phyloP scores from a whole-genome alignment of 805 yeast species.

The Metschnikowia corniflorae region DNA sequence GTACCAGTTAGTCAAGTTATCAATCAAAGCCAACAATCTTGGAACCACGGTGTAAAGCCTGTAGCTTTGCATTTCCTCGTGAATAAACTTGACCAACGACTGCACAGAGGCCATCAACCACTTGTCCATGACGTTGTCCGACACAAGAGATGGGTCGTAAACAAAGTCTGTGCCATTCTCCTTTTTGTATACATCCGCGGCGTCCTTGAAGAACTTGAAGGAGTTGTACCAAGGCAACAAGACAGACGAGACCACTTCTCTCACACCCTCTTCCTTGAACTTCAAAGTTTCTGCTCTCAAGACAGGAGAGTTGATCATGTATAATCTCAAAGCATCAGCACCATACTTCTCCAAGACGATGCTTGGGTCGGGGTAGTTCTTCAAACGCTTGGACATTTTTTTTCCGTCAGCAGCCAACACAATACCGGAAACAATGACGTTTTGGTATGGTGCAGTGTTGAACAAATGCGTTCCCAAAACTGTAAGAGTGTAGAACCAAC shows the following conservation, averaged over 20 bases:
- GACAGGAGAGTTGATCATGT: conserved; percentile 95
- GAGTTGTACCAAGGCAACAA: conserved; percentile 99
- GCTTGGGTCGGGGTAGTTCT: conserved; percentile 95
- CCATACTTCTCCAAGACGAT: conserved; percentile 83
- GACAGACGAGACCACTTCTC: conserved; percentile 94
- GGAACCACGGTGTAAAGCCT: conserved; percentile 96
- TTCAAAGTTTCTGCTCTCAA: conserved; percentile 94
- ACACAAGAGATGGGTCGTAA: conserved; percentile 60
- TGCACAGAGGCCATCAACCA: conserved; percentile 98
- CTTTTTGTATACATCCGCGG: conserved; percentile 80
- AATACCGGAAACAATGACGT: conserved; percentile 94
- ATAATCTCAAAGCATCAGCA: conserved; percentile 95
- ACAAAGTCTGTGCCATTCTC: conserved; percentile 65
- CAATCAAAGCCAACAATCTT: conserved; percentile 80
- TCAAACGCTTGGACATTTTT: conserved; percentile 97
- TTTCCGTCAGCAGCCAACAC: conserved; percentile 97
- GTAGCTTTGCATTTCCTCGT: conserved; percentile 85
- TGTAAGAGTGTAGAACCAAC: conserved; percentile 97
- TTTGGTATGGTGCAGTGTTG: conserved; percentile 88
- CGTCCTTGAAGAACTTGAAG: conserved; percentile 93
- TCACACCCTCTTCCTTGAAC: conserved; percentile 98
- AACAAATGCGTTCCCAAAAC: conserved; percentile 94
- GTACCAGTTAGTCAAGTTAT: conserved; percentile 97
- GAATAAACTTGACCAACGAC: conserved; percentile 81
- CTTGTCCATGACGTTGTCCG: conserved; percentile 92